Base-by-base conservation (phyloP, 805 yeast genomes). In the Metschnikowia peoriensis region DNA sequence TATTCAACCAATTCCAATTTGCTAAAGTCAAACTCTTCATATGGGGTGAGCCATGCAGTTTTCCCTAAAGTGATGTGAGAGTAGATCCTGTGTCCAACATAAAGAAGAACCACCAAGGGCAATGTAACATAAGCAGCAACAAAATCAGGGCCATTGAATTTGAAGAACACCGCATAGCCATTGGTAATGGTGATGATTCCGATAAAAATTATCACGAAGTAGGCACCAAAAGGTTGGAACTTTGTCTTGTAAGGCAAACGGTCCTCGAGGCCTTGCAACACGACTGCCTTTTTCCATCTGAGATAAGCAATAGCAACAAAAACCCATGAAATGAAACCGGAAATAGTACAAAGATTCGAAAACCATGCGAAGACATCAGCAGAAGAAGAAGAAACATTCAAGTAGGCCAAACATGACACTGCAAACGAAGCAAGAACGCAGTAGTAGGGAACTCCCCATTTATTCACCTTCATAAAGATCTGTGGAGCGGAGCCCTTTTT, bases 71-170 rank as follows among this genome's bases (percentile, higher is more conserved):
- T 27, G 47, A 59, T 55, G 53, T 58, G 72, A 37, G 71, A 50
- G 67, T 75, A 81, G 6, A 75, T 6, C 60, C 81, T 80, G 68
- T 85, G 90, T 7, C 84, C 88, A 42, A 79, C 56, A 66, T 81
- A 86, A 43, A 86, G 70, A 5, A 69, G 69, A 3, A 80, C 54
- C 56, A 82, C 76, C 52, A 81, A 74, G 37, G 86, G 88, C 46
- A 86, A 63, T 0, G 90, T 85, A 53, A 86, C 75, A 67, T 86
- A 86, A 9, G 91, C 87, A 35, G 91, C 91, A 47, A 86, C 69
- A 60, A 86, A 86, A 65, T 84, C 85, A 7, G 80, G 66, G 1
- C 67, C 77, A 11, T 73, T 76, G 75, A 84, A 84, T 16, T 75
- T 75, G 54, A 86, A 78, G 67, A 86, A 86, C 6, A 82, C 85